Evolutionary conservation across 257 asterid species (phyloP), one percentile per base, ranked within the genome.

Genomic region (Primulina eburnea): DNA sequence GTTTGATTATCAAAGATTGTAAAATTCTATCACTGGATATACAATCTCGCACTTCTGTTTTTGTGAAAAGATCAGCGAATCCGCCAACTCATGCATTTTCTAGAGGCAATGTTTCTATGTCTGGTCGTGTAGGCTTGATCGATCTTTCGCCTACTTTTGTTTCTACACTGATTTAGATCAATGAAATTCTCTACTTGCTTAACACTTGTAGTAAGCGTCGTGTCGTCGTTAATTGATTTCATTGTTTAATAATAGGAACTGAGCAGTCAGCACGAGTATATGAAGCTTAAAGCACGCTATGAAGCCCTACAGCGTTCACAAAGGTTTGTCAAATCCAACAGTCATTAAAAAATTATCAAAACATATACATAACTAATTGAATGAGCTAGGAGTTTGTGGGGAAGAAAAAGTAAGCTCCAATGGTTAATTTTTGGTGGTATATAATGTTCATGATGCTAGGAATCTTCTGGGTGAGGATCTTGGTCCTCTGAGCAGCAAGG

Each of bases 391-490:
- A 10, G 50, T 40, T 40, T 40, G 16, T 9, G 50, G 4, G 0
- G 35, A 2, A 40, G 12, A 43, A 14, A 12, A 43, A 14, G 55
- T 43, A 11, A 17, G 57, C 8, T 14, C 3, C 3, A 50, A 50
- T 17, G 21, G 57, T 50, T 50, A 50, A 16, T 16, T 16, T 50
- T 50, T 16, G 8, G 57, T 50, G 57, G 18, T 28, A 1, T 47
- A 33, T 21, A 63, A 68, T 26, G n/a, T 37, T 32, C 8, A 34
- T 24, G 16, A 65, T 18, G 53, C 1, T 71, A 94, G 99, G 84
- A 91, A 94, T 69, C 96, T 94, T 71, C 91, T 91, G 71, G 99
- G 97, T 60, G 99, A 90, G 79, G 97, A 94, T 78, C 97, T 94
- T 74, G 97, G 95, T 28, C 96, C 97, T 75, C 70, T 90, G 79